These are phyloP conservation scores for Malus hybrid DNA, from an alignment of 331 rosid species.

Conservation along the genomic window DNA sequence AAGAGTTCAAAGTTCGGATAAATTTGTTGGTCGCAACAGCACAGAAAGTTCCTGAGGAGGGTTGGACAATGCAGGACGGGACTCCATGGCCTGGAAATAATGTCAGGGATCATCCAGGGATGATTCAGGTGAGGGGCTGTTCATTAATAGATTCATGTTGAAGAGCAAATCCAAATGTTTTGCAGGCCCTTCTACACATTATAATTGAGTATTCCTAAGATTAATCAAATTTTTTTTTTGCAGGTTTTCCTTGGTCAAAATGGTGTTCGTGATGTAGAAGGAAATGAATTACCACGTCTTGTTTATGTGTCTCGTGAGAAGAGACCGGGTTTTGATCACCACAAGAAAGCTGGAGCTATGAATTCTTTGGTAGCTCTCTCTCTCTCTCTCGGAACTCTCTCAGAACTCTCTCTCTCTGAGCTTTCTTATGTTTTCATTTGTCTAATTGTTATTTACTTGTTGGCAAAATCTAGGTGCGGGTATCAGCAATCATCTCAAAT, in stretches of 20 bases:
- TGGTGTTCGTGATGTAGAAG: slow-evolving; percentile 62
- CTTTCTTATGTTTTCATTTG: neutral
- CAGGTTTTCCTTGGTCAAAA: slow-evolving; percentile 70
- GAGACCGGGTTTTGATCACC: slow-evolving; percentile 73
- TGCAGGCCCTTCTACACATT: neutral
- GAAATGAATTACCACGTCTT: slow-evolving; percentile 63
- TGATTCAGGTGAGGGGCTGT: slow-evolving; percentile 60
- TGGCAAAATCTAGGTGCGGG: slow-evolving; percentile 45
- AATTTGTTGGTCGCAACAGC: slow-evolving; percentile 73
- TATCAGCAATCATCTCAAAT: slow-evolving; percentile 75
- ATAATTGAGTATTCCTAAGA: neutral
- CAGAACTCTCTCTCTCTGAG: too few species aligned
- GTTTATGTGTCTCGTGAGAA: slow-evolving; percentile 94
- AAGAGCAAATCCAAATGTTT: neutral
- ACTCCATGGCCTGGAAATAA: slow-evolving; percentile 89
- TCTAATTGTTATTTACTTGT: neutral
- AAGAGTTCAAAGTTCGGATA: slow-evolving; percentile 71
- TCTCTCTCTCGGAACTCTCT: slow-evolving; percentile 8
- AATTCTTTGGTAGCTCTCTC: slow-evolving; percentile 55
- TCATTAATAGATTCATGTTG: neutral
- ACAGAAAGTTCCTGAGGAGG: slow-evolving; percentile 79
- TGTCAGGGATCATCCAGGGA: slow-evolving; percentile 71
- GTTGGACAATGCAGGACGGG: slow-evolving; percentile 98
- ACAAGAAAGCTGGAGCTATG: slow-evolving; percentile 79
- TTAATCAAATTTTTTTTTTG: neutral